Base-by-base conservation (phyloP, 352 stramenopile species). In the Pythium insidiosum region DNA sequence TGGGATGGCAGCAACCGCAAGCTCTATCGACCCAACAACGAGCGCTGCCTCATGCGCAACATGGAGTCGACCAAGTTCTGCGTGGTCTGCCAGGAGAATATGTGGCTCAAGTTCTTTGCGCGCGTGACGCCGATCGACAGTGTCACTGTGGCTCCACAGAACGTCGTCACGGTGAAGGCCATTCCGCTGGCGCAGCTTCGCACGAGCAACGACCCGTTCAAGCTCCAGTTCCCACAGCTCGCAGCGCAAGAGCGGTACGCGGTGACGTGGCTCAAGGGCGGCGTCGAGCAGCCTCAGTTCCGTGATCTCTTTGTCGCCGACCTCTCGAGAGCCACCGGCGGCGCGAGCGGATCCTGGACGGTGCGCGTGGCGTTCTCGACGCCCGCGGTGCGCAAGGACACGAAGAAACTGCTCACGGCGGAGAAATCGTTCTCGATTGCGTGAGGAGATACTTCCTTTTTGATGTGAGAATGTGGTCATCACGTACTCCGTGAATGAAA, bases 1-100 rank as follows among this genome's bases (percentile, higher is more conserved):
- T 69, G 28, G n/a, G 35, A 66, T 37, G 48, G 53, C 35, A 57
- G 54, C 49, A 63, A 64, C 22, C 2, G 12, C 41, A 65, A 66
- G 51, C 31, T 42, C 13, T 59, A 54, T 19, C 63, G 63, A 7
- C 63, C 63, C 9, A 39, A 57, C 47, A 60, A 62, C 49, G 56
- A 68, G 39, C 55, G 42, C 26, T 73, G 63, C 50, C 36, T 68
- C 28, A 68, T 73, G 63, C 63, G 63, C 48, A 66, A 73, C 58
- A 67, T 73, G 53, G 42, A 23, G 24, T 63, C 56, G 42, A 50
- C 50, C 0, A 23, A 21, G 20, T 73, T 73, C 37, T 73, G 63
- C 55, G 11, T 15, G 12, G 52, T 68, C 22, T 73, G 63, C 44
- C 49, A 61, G 16, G 58, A 68, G 47, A 66, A 66, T 33, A 66